Evolutionary conservation across 768 basidiomycete genomes (phyloP), one percentile per base, ranked within the genome.

Genomic region (Boletellus ananas): DNA sequence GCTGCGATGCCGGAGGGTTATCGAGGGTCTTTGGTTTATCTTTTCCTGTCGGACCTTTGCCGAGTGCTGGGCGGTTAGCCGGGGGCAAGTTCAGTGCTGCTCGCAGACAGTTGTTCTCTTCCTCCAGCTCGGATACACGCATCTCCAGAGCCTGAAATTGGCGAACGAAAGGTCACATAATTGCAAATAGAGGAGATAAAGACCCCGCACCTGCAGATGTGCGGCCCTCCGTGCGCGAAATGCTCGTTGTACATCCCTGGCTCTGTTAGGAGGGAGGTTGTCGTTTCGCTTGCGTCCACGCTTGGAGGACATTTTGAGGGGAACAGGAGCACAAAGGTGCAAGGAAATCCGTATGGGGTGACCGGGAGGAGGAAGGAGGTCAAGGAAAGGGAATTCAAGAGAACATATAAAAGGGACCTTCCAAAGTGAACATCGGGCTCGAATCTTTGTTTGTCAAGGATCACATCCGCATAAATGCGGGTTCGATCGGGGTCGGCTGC

Each of bases 211-310:
- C 75, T 86, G 80, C 47, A 94, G 77, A 68, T 94, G 91, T 49
- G 90, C 90, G 54, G 90, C 90, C 59, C 91, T 81, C 57, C 92
- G 76, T 31, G 91, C 92, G 55, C 91, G 79, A 73, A 94, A 94
- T 9, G 90, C 91, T 62, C 91, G 73, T 65, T 94, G 91, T 16
- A 93, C 89, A 61, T 94, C 92, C 50, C 92, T 75, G 25, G 91
- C 90, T 55, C 90, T 81, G 59, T 72, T 75, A 54, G 80, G 80
- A 59, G 80, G 80, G 34, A 82, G 76, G 59, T 74, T 79, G 61
- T 81, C 79, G 64, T 81, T 79, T 56, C 89, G 76, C 63, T 91
- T 91, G 62, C 90, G 80, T 54, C 90, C 90, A 62, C 90, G 84
- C 72, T 90, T 92, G 55, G 87, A 90, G 60, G 87, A 90, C 86